A percentile compares a stretch with the other conserved stretches of the same genome.
These are phyloP conservation scores for Berkeleyomyces rouxiae DNA, from an alignment of 2,329 filamentous ascomycete genomes.

Conservation along the genomic window DNA sequence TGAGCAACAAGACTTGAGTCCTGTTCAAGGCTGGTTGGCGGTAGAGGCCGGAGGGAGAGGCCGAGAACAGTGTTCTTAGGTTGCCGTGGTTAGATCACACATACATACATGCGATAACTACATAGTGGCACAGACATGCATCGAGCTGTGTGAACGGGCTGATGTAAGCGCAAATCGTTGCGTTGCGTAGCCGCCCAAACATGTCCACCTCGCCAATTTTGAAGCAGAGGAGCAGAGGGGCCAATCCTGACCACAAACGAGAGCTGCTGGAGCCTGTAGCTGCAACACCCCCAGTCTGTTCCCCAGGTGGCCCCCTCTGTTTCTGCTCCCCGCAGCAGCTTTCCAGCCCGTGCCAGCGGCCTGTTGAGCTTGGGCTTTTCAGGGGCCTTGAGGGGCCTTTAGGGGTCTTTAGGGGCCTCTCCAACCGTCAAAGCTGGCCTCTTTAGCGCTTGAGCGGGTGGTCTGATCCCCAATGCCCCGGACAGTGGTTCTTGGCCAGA, in stretches of 20 bases:
- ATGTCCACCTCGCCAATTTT: conserved; percentile 3
- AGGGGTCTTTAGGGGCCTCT: background rate
- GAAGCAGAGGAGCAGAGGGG: background rate
- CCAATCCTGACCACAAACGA: background rate
- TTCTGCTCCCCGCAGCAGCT: too few species aligned
- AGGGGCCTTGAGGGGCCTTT: background rate
- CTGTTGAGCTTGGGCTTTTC: background rate
- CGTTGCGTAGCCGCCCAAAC: conserved; percentile 7
- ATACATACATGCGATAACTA: too few species aligned
- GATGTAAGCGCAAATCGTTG: background rate
- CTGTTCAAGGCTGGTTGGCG: background rate
- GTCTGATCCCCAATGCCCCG: background rate
- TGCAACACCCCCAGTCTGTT: background rate
- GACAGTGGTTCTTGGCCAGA: background rate
- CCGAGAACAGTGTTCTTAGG: too few species aligned
- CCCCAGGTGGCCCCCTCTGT: too few species aligned
- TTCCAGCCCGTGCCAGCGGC: too few species aligned
- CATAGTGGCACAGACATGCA: too few species aligned
- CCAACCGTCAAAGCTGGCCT: background rate
- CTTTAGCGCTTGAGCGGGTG: background rate
- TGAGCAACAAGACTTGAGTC: background rate
- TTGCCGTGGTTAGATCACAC: too few species aligned
- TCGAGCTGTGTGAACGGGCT: background rate
- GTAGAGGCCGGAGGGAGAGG: too few species aligned
- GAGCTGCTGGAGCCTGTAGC: background rate